Conservation (phyloP, 106 monocot species). For the Posidonia australis region DNA sequence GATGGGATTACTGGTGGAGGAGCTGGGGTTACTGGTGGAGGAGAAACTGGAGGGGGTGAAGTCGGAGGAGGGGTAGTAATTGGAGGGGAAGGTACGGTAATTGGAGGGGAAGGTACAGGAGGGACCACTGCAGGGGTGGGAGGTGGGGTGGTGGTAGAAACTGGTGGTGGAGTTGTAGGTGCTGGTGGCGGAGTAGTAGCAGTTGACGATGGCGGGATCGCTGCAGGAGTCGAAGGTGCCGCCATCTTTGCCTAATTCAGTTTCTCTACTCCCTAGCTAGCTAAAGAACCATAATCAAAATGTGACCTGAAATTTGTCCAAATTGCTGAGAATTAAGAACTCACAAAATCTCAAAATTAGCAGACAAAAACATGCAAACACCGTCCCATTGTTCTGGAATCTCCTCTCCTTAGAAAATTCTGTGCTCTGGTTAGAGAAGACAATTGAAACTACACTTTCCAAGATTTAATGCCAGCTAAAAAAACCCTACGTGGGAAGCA, state of each 20-base stretch:
- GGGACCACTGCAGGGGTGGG: conserved; percentile 2
- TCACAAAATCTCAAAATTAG: background rate
- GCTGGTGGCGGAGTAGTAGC: background rate
- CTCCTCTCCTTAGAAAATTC: too few species aligned
- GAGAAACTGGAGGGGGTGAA: background rate
- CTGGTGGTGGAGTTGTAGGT: background rate
- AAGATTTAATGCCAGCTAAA: too few species aligned
- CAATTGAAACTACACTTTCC: too few species aligned
- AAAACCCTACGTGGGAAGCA: too few species aligned
- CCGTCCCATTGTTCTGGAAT: background rate
- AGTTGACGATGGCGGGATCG: conserved; percentile 1
- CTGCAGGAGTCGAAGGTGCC: background rate
- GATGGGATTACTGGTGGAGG: conserved; percentile 7
- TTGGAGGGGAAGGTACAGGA: conserved; percentile 3
- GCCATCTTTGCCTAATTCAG: conserved; percentile 12
- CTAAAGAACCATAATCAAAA: background rate
- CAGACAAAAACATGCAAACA: background rate
- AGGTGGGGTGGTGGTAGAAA: background rate
- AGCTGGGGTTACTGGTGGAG: conserved; percentile 1
- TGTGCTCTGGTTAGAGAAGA: too few species aligned
- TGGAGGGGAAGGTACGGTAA: background rate
- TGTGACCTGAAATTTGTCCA: too few species aligned
- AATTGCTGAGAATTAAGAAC: too few species aligned
- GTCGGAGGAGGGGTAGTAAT: background rate
- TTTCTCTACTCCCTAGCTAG: background rate